Evolutionary conservation across 148 eudicot species (phyloP), one percentile per base, ranked within the genome.

Genomic region (Drosera capensis): DNA sequence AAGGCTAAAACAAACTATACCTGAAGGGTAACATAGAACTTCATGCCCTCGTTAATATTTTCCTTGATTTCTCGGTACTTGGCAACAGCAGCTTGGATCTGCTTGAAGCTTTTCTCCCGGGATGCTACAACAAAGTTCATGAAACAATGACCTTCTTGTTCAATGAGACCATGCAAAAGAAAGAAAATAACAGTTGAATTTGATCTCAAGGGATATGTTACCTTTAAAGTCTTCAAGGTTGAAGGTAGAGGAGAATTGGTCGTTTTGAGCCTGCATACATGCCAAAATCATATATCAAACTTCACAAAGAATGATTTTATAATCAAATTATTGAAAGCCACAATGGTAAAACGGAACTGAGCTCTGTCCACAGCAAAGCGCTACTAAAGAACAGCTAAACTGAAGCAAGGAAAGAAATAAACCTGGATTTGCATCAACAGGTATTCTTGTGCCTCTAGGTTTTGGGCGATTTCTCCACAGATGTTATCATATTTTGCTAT

Each of bases 11-110:
- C 15, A 28, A 28, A 28, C 31, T 9, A 34, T 66, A 85, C 95
- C 93, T 85, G 99, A 59, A 90, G 99, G 25, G 99, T 85, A 17
- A 85, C 95, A 60, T 90, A 90, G 49, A 90, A 90, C 67, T 90
- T 90, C 52, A 90, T 39, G 45, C 99, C 99, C 67, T 90, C 99
- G 43, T 85, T 90, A 23, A 90, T 62, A 46, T 90, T 90, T 30
- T 85, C 94, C 68, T 90, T 85, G 25, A 85, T 85, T 67, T 90
- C 99, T 31, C 67, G 77, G 51, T 64, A 90, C 58, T 90, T 90
- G 3, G 79, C 87, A 51, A 90, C 67, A 40, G 95, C 95, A 52
- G 95, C 99, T 71, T 85, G 77, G 55, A 90, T 90, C 67, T 80
- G 99, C 81, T 86, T 80, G 40, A 61, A 90, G 56, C 70, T 54